Evolutionary conservation across 1,139 yeast genomes (phyloP), one percentile per base, ranked within the genome.

Genomic region (Magnusiomyces tetraspermus): DNA sequence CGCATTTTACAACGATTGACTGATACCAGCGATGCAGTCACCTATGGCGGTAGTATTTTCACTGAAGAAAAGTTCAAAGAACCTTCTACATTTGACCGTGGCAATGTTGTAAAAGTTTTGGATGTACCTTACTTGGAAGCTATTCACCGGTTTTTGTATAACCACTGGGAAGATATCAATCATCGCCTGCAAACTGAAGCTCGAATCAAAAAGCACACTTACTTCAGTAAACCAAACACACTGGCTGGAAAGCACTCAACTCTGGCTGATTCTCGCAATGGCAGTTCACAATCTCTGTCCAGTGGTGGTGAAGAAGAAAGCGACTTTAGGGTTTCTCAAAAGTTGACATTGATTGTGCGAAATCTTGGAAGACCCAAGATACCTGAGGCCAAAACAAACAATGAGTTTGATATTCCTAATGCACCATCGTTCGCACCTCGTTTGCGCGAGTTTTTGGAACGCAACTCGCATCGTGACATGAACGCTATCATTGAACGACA

Each of bases 381-480:
- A 46, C 8, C 33, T 2, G 49, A 46, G 2, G 3, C 43, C 13
- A 28, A 46, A 26, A 2, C 33, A 2, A 36, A 36, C 5, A 19
- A 19, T 22, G n/a, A 45, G 6, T 6, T 45, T 13, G 11, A 24
- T 15, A 53, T 58, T 10, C 52, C 59, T 3, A 51, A 50, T 13
- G 36, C 6, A 19, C 42, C 22, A 17, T 8, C 6, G 10, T 38
- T 19, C 15, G 49, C 54, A 2, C 48, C 55, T 13, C 78, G 77
- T 53, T 71, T 82, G 51, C 80, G 78, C 60, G 95, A 86, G 54
- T 85, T 85, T 60, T 83, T 87, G 89, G 76, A 81, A 26, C 80
- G 81, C 57, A 78, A 82, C 71, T 73, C 87, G 0, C 71, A 78
- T 51, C 75, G 76, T 51, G 80, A 81, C 57, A 69, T 77, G 36